phyloP scores from a whole-genome alignment of 495 filamentous ascomycete genomes.

The Neurospora cerealis region DNA sequence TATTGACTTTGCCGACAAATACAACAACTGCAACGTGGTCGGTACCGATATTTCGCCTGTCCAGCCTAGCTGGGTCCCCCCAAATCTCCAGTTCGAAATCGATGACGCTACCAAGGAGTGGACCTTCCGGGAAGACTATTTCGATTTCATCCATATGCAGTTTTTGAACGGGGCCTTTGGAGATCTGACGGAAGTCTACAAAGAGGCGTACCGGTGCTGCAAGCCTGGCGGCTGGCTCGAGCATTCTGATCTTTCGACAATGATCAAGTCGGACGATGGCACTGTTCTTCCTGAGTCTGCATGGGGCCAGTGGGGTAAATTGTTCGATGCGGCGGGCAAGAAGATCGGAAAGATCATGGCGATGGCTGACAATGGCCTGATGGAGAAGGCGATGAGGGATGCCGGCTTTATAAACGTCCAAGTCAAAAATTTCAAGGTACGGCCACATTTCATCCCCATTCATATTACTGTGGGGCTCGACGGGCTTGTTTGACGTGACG shows the following conservation, averaged over 20 bases:
- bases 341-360: conserved; percentile 16
- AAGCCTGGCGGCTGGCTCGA: conserved; percentile 33
- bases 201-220: conserved; percentile 23
- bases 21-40: conserved; percentile 37
- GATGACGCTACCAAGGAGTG: conserved; percentile 39
- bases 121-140: conserved; percentile 33
- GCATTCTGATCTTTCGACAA: conserved; percentile 34
- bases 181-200: conserved; percentile 38
- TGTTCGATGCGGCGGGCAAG: conserved; percentile 14
- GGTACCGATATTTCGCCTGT: conserved; percentile 42
- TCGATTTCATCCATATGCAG: conserved; percentile 52
- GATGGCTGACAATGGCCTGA: conserved; percentile 28
- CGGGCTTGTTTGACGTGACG: neutral
- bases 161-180: conserved; percentile 37
- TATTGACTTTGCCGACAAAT: conserved; percentile 47
- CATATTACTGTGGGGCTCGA: neutral
- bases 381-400: conserved; percentile 34
- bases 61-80: conserved; percentile 31
- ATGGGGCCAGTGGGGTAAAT: neutral
- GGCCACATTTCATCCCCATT: neutral
- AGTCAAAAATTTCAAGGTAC: conserved; percentile 30
- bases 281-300: neutral
- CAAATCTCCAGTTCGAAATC: conserved; percentile 39
- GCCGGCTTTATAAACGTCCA: conserved; percentile 46
- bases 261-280: conserved; percentile 38